Evolutionary conservation across 129 eudicot genomes (phyloP), one percentile per base, ranked within the genome.

Genomic region (Tanacetum coccineum): DNA sequence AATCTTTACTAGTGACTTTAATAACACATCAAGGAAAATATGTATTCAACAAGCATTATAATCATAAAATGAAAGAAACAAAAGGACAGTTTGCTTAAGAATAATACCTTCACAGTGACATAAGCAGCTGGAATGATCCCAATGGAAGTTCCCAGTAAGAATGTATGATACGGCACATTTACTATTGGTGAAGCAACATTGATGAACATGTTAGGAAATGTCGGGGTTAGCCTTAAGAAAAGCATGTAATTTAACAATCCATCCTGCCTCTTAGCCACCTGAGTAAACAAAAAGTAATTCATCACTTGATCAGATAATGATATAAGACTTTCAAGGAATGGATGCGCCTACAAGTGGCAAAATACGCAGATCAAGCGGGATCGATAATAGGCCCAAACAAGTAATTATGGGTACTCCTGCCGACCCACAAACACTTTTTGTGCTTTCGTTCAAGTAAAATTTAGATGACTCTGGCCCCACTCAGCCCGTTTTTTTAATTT

Each of bases 131-230:
- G 93, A 71, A 88, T 76, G 28, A 88, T 78, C 30, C 96, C 85
- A 8, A 85, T 71, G 63, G 68, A 62, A 66, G 96, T 88, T 22
- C 83, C 89, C 9, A 88, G 26, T 67, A 85, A 72, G 77, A 85
- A 88, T 61, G 68, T 83, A 69, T 81, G 92, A 70, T 64, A 83
- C 21, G 96, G 96, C 58, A 85, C 80, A 62, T 85, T 81, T 13
- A 88, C 96, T 36, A 88, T 85, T 19, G 96, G 92, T 10, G 89
- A 88, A 74, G 93, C 96, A 71, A 88, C 74, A 48, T 88, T 88
- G 13, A 88, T 88, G 42, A 88, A 88, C 71, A 81, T 78, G 83
- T 88, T 88, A 32, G 92, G 96, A 63, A 88, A 66, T 13, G 96
- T 85, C 4, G 96, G 92, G 12, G 93, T 88, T 64, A 85, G 81